Base-by-base conservation (phyloP, 2,329 filamentous ascomycete genomes). In the Trichophyton verrucosum region DNA sequence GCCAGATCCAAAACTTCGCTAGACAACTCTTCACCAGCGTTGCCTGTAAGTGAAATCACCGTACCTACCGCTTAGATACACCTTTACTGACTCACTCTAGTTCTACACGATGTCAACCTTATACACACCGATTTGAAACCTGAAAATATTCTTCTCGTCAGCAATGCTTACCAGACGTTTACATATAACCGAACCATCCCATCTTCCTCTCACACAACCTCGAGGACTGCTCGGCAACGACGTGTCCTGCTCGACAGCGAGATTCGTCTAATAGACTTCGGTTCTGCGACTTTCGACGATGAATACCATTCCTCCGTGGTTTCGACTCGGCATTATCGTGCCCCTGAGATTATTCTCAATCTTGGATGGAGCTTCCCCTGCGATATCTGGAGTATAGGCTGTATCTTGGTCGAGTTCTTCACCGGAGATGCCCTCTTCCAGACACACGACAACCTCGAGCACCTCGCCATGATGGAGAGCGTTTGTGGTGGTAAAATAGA, bases 21-120 rank as follows among this genome's bases (percentile, higher is more conserved):
- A 85, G 92, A 57, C 94, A 99, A 72, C 80, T 99, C 15, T 88
- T 99, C 64, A 97, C 92, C n/a, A 97, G 92, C 69, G 95, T 99
- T 69, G 94, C 94, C 62, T 99, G 90, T 95, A 78, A 81, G 89
- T 30, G 84, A 15, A 27, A 27, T 13, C 15, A 59, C 60, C 40
- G 56, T 58, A n/a, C 5, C n/a, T 1, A 44, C 13, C 40, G n/a
- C 15, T 4, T 15, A 7, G 15, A n/a, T 24, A 33, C 51, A 11
- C n/a, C 36, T 61, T 61, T 72, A 63, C 22, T 51, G 22, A 60
- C 57, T 59, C 8, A 38, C 22, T 24, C 49, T 13, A 95, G 90
- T 97, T 74, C 80, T 99, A 22, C 94, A 99, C 72, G 94, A 99
- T 74, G 82, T 99, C 17, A 96, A 97, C 72, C 82, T 99, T 65